Evolutionary conservation across 1,284 basidiomycete genomes (phyloP).

Genomic region (Tilletia setariae): DNA sequence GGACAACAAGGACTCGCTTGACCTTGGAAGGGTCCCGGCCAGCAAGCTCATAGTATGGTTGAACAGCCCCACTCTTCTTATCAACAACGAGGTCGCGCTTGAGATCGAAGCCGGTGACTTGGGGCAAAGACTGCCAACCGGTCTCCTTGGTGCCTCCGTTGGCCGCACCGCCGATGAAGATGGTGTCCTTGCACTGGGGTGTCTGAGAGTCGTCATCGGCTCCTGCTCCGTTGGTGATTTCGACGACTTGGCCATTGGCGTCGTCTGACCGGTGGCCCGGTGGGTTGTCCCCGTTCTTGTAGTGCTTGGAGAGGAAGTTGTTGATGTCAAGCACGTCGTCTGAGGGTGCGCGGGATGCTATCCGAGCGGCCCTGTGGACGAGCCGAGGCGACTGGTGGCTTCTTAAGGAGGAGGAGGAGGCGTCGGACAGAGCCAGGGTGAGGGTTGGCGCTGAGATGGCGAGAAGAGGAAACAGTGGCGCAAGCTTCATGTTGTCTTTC

Average conservation of each 20-base stretch:
- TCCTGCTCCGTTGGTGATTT: slow-evolving; percentile 33
- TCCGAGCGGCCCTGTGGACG: no score
- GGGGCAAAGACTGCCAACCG: slow-evolving; percentile 20
- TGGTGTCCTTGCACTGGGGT: slow-evolving; percentile 32
- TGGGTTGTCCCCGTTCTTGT: slow-evolving; percentile 36
- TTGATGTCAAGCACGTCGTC: slow-evolving; percentile 22
- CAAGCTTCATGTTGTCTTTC: no score
- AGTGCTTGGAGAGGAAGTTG: slow-evolving; percentile 22
- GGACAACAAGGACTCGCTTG: slow-evolving; percentile 40
- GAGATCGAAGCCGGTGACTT: slow-evolving; percentile 22
- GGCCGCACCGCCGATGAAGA: slow-evolving; percentile 8
- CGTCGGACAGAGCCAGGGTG: no score
- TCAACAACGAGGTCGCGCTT: slow-evolving; percentile 20
- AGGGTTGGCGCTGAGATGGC: no score
- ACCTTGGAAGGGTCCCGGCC: slow-evolving; percentile 20
- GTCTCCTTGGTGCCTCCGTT: slow-evolving; percentile 1
- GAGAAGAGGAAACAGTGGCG: no score
- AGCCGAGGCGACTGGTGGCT: no score
- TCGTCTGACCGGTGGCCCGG: slow-evolving; percentile 35
- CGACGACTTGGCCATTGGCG: slow-evolving; percentile 37
- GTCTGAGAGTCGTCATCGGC: slow-evolving; percentile 42
- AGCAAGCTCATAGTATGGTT: slow-evolving; percentile 15
- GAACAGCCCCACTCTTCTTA: not conserved
- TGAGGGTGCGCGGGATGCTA: slow-evolving; percentile 1
- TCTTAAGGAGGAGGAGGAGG: no score